Conservation (phyloP, 805 yeast genomes). For the Kodamaea lidongshanica region DNA sequence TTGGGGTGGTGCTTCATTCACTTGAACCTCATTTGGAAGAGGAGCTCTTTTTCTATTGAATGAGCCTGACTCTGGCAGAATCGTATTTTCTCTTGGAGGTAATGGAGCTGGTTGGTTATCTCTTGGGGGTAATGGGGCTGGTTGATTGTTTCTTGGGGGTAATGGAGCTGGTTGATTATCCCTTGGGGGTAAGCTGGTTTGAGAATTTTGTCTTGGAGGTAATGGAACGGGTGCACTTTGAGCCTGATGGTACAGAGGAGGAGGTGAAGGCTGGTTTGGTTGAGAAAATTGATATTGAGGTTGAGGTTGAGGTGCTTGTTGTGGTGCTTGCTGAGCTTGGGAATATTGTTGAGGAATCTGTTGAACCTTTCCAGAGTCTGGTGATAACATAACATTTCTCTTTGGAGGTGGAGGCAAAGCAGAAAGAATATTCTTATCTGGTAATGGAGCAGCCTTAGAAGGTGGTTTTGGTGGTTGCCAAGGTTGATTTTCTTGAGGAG, state of each 20-base stretch:
- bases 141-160: slow-evolving; percentile 2
- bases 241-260: slow-evolving; percentile 4
- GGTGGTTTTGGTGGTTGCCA: slow-evolving; percentile 7
- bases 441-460: slow-evolving; percentile 11
- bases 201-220: neutral
- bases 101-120: slow-evolving; percentile 1
- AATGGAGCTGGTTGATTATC: neutral
- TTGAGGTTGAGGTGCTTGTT: slow-evolving; percentile 2
- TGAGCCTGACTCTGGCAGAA: too few species aligned
- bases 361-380: slow-evolving; percentile 5
- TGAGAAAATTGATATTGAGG: slow-evolving; percentile 2
- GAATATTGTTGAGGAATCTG: slow-evolving; percentile 6
- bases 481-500: neutral
- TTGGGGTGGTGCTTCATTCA: neutral
- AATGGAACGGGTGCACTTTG: slow-evolving; percentile 1
- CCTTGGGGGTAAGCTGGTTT: neutral
- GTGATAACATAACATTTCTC: slow-evolving; percentile 29
- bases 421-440: slow-evolving; percentile 22
- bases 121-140: neutral
- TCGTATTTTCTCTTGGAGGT: too few species aligned
- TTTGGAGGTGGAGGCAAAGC: slow-evolving; percentile 42
- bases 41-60: too few species aligned
- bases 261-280: slow-evolving; percentile 6
- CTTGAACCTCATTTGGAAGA: too few species aligned
- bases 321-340: slow-evolving; percentile 6